Evolutionary conservation across 495 filamentous ascomycete species (phyloP).

Genomic region (Penicillium roqueforti): DNA sequence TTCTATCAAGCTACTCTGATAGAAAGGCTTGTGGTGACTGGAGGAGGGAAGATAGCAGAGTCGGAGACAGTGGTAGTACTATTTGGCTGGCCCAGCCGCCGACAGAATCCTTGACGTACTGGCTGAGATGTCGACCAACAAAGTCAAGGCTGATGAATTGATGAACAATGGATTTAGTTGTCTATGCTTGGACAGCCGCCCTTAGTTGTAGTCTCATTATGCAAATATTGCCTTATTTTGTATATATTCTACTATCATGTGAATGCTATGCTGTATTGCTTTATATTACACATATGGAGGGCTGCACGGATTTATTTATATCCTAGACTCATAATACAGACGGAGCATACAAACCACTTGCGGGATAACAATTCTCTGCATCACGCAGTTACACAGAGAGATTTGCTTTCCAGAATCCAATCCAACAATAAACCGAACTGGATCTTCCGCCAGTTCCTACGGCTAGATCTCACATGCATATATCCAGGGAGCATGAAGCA

Average conservation of each 20-base stretch:
- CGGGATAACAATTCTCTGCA: neutral
- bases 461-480: constrained; percentile 11
- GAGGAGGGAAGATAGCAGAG: neutral
- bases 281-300: neutral
- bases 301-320: neutral
- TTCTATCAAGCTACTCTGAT: neutral
- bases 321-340: neutral
- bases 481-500: neutral
- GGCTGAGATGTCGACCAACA: neutral
- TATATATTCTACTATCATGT: neutral
- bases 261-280: neutral
- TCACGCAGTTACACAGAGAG: constrained; percentile 1
- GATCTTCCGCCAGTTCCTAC: constrained; percentile 1
- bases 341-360: neutral
- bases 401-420: neutral
- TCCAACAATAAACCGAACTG: constrained; percentile 9
- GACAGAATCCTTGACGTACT: constrained; percentile 1
- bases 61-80: neutral
- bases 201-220: neutral
- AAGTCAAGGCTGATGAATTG: neutral
- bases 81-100: neutral
- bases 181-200: neutral
- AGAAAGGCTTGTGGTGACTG: neutral
- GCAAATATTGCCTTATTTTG: neutral
- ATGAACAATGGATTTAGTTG: neutral